Evolutionary conservation across 352 stramenopile genomes (phyloP).

Genomic region (Globisporangium perplexum): DNA sequence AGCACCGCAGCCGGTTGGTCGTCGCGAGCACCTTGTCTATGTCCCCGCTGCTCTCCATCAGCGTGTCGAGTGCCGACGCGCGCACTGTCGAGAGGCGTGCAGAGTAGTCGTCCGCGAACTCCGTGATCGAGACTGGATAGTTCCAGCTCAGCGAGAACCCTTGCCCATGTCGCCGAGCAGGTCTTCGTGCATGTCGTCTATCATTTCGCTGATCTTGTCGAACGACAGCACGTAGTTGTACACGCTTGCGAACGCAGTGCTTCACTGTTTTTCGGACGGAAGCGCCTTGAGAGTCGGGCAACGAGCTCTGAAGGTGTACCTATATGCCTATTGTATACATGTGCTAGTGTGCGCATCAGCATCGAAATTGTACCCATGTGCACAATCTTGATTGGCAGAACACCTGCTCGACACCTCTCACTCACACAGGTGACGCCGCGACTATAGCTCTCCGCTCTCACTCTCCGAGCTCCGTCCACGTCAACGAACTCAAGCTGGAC

Average conservation of each 20-base stretch:
- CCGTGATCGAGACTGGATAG: constrained; percentile 51
- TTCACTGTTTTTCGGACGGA: no score
- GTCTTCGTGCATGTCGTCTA: constrained; percentile 71
- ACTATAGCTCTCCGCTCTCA: no score
- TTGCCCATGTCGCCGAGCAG: constrained; percentile 62
- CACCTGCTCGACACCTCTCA: no score
- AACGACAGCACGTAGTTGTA: constrained; percentile 65
- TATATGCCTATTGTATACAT: no score
- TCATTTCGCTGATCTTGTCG: constrained; percentile 42
- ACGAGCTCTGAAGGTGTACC: no score
- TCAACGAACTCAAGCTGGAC: no score
- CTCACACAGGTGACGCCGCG: no score
- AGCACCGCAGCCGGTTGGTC: constrained; percentile 63
- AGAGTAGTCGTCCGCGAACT: constrained; percentile 61
- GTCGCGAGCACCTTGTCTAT: constrained; percentile 45
- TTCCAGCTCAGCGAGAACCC: constrained; percentile 54
- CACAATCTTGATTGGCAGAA: no score
- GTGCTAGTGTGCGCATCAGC: no score
- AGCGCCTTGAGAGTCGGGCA: no score
- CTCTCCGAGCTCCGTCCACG: no score
- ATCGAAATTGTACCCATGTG: no score
- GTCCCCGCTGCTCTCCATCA: constrained; percentile 37
- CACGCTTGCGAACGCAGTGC: constrained; percentile 36
- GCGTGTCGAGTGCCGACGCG: constrained; percentile 27
- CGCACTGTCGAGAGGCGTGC: constrained; percentile 36